Evolutionary conservation across 1,139 yeast genomes (phyloP).

Genomic region (Taiozyma sp.): DNA sequence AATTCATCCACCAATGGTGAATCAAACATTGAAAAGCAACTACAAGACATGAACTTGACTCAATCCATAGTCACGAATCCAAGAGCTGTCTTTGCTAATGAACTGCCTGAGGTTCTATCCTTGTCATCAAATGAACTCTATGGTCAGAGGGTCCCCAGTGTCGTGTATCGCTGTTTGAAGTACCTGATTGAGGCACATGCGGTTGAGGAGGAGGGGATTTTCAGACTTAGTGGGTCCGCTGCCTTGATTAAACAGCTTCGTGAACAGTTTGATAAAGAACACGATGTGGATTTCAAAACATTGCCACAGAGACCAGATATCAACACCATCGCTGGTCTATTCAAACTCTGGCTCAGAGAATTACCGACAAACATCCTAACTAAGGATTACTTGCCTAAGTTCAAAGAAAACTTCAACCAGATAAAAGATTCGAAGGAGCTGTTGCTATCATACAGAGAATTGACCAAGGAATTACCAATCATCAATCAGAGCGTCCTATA

Average conservation of each 20-base stretch:
- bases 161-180: constrained; percentile 72
- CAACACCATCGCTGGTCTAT: constrained; percentile 74
- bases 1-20: neutral
- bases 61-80: constrained; percentile 5
- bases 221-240: constrained; percentile 87
- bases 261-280: constrained; percentile 57
- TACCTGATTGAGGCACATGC: constrained; percentile 67
- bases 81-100: constrained; percentile 57
- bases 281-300: constrained; percentile 63
- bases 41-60: constrained; percentile 25
- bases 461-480: constrained; percentile 35
- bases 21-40: constrained; percentile 24
- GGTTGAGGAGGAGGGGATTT: constrained; percentile 82
- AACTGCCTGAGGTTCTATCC: constrained; percentile 48
- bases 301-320: constrained; percentile 42
- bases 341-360: constrained; percentile 71
- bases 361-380: constrained; percentile 66
- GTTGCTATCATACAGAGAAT: constrained; percentile 28
- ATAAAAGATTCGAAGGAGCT: constrained; percentile 28
- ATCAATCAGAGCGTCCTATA: constrained; percentile 59
- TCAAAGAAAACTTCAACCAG: constrained; percentile 31
- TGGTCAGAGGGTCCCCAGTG: constrained; percentile 60
- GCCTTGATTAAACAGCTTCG: constrained; percentile 70
- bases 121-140: constrained; percentile 44
- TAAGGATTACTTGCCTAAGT: constrained; percentile 36